Evolutionary conservation across 2,329 filamentous ascomycete genomes (phyloP).

Genomic region (Herpotrichia juniperi): DNA sequence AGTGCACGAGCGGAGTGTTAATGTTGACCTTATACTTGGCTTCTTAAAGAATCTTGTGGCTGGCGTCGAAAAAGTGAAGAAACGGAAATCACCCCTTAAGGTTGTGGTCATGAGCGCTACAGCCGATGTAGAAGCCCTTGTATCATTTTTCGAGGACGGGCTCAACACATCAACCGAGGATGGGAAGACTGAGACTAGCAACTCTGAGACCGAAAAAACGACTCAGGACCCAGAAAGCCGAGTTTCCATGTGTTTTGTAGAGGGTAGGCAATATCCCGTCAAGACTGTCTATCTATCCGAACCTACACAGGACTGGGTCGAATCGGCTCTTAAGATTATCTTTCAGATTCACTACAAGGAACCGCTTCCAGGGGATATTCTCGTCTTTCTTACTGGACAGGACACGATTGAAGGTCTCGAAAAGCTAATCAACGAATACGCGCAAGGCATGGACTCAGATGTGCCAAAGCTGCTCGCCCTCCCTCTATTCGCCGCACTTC

Average conservation of each 20-base stretch:
- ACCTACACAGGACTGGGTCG: conserved; percentile 80
- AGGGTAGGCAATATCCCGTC: conserved; percentile 88
- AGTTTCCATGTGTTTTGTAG: conserved; percentile 68
- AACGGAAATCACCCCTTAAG: conserved; percentile 69
- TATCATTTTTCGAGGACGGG: conserved; percentile 70
- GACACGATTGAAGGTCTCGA: conserved; percentile 88
- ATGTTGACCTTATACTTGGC: conserved; percentile 88
- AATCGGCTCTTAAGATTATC: conserved; percentile 79
- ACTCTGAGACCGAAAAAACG: conserved; percentile 5
- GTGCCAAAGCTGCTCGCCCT: conserved; percentile 74
- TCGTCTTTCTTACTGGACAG: conserved; percentile 91
- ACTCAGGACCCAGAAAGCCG: neutral
- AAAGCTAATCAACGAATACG: conserved; percentile 80
- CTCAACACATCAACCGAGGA: conserved; percentile 9
- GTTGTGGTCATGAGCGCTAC: conserved; percentile 98
- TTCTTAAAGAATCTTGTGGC: conserved; percentile 81
- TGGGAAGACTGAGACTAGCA: conserved; percentile 10
- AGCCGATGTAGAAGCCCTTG: conserved; percentile 80
- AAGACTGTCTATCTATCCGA: conserved; percentile 75
- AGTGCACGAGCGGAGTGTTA: conserved; percentile 93
- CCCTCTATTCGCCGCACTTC: conserved; percentile 88
- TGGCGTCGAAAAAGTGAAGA: conserved; percentile 66
- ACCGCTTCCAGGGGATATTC: conserved; percentile 88
- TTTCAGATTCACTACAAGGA: conserved; percentile 88
- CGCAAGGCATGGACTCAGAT: conserved; percentile 72